Evolutionary conservation across 768 basidiomycete species (phyloP).

Genomic region (Mrakia hoshinonis): DNA sequence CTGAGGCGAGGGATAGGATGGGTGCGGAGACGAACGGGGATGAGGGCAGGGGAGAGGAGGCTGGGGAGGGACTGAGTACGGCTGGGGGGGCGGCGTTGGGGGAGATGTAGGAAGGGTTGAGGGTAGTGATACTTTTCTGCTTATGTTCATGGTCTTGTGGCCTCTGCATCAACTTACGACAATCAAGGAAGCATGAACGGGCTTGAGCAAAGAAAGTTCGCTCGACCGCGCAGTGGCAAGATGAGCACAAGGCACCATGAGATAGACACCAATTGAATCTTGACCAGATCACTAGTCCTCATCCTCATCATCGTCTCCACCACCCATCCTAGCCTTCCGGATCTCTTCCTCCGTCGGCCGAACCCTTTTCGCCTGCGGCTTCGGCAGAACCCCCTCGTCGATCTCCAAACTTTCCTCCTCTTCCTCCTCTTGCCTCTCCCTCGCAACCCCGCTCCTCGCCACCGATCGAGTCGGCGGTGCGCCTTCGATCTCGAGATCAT

Average conservation of each 20-base stretch:
- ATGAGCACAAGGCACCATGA: too few species aligned
- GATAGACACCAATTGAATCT: too few species aligned
- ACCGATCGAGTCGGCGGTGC: too few species aligned
- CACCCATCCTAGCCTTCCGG: not conserved
- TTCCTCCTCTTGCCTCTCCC: not conserved
- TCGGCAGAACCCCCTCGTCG: too few species aligned
- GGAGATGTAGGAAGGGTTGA: conserved; percentile 2
- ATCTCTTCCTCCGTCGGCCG: not conserved
- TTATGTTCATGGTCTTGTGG: too few species aligned
- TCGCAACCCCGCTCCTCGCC: too few species aligned
- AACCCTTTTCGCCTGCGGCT: not conserved
- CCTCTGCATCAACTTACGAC: too few species aligned
- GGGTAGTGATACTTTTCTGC: not conserved
- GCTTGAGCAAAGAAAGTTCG: too few species aligned
- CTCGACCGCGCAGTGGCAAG: too few species aligned
- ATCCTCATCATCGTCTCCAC: not conserved
- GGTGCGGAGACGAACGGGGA: conserved; percentile 13
- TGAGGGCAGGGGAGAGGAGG: conserved; percentile 24
- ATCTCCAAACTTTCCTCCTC: not conserved
- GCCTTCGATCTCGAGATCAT: not conserved
- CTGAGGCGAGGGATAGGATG: conserved; percentile 17
- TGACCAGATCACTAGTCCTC: not conserved
- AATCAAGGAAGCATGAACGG: too few species aligned
- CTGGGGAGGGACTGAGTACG: conserved; percentile 21
- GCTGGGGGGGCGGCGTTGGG: conserved; percentile 15